Conservation (phyloP, 169 alveolate species). For the Plasmodium gonderi region DNA sequence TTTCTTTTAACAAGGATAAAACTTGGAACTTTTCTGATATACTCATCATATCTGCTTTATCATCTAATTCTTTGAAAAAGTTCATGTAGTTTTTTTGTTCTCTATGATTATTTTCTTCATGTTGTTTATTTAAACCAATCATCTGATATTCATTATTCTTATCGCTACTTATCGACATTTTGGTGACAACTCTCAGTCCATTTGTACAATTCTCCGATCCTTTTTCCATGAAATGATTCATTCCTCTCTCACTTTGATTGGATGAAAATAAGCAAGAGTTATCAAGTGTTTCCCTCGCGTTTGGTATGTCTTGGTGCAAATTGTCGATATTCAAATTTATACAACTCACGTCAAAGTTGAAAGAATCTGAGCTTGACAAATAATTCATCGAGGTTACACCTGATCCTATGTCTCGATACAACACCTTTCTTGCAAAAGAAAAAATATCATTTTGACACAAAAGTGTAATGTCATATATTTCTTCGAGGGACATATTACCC, state of each 20-base stretch:
- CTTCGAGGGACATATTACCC: conserved; percentile 25
- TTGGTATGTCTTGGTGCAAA: not conserved
- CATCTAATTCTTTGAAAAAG: conserved; percentile 48
- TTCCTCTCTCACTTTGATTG: not conserved
- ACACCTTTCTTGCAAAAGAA: conserved; percentile 64
- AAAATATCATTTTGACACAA: conserved; percentile 61
- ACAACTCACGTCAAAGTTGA: not conserved
- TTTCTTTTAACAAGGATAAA: conserved; percentile 59
- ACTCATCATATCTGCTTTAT: conserved; percentile 52
- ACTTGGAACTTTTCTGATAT: conserved; percentile 54
- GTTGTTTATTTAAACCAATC: not conserved
- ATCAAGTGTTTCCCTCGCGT: not conserved
- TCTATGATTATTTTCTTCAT: not conserved
- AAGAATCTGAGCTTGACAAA: not conserved
- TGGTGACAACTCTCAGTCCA: not conserved
- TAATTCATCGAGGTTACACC: not conserved
- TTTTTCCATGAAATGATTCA: not conserved
- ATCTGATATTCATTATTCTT: not conserved
- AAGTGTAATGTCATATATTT: conserved; percentile 28
- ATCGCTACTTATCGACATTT: not conserved
- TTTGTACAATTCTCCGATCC: not conserved
- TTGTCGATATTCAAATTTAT: not conserved
- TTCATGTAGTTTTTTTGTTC: not conserved
- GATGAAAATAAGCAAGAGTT: not conserved
- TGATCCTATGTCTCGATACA: not conserved